Conservation (phyloP, 306 rosid species). For the Trifolium fragiferum region DNA sequence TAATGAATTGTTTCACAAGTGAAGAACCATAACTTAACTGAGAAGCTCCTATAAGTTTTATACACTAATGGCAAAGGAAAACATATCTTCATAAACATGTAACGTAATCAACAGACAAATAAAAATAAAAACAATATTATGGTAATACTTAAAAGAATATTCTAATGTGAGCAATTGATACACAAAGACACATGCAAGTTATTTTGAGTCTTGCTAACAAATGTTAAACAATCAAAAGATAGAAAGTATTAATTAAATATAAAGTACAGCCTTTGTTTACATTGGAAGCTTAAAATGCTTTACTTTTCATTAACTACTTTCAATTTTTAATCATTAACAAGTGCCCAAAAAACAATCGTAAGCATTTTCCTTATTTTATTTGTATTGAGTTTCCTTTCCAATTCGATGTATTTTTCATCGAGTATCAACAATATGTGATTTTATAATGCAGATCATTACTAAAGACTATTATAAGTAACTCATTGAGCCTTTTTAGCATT, state of each 20-base stretch:
- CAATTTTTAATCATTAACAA: no score
- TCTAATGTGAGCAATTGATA: constrained; percentile 10
- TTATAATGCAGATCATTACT: constrained; percentile 5
- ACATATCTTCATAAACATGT: constrained; percentile 1
- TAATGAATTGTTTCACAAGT: neutral
- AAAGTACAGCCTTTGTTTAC: neutral
- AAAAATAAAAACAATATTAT: neutral
- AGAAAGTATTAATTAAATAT: neutral
- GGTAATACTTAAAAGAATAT: constrained; percentile 8
- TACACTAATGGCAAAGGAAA: constrained; percentile 14
- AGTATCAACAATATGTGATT: no score
- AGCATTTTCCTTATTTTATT: no score
- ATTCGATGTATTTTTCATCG: no score
- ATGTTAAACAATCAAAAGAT: constrained; percentile 1
- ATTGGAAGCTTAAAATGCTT: no score
- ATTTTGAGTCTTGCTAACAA: neutral
- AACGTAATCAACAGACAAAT: neutral
- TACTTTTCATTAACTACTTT: no score
- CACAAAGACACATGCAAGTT: neutral
- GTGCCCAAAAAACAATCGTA: no score
- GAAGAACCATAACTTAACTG: neutral
- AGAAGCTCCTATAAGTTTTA: constrained; percentile 15
- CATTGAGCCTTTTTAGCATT: neutral
- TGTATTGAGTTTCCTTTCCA: no score
- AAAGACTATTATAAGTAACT: neutral